Base-by-base conservation (phyloP, 1,284 basidiomycete genomes). In the Sporisorium scitamineum region DNA sequence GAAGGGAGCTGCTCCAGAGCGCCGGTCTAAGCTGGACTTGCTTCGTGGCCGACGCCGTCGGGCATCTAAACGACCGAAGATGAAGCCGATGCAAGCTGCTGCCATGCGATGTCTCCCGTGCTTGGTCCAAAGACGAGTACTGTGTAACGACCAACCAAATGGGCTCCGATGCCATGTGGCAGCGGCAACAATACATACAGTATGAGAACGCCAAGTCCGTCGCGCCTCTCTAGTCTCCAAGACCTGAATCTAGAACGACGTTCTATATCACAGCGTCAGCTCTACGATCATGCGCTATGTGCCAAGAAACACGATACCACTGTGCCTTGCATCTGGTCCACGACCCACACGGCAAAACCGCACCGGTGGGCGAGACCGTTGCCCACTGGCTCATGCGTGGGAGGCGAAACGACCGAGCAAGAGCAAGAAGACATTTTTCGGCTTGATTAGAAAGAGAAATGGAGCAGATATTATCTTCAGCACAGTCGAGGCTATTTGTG, bases 141-240 rank as follows among this genome's bases (percentile, higher is more conserved):
- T n/a, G n/a, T n/a, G n/a, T n/a, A n/a, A n/a, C n/a, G n/a, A n/a
- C n/a, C n/a, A 4, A 9, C 18, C 16, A 31, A 9, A 50, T 29
- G 48, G 29, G 18, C 18, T 31, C 32, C 29, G 48, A 31, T 20
- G 48, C 48, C 48, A 50, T 50, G 27, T 50, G 48, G 27, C 48
- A 8, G 27, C 29, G 48, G 14, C 48, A 32, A 16, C 11, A 7
- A 16, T 48, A n/a, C 47, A 27, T 8, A 18, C 5, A n/a, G 27
- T 31, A 11, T 31, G 29, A 10, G 18, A 9, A 31, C 18, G 47
- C 27, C 26, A 48, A 10, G 10, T 31, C 27, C 29, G 10, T 31
- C 20, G 48, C 48, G 48, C 18, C 29, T 20, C 27, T 50, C n/a
- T 50, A 8, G 27, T 27, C 39, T n/a, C 39, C 39, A n/a, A 20